Percentiles rank a stretch among this genome's conserved stretches.
Conservation (phyloP, 441 rosid species). For the Omphalea diandra region DNA sequence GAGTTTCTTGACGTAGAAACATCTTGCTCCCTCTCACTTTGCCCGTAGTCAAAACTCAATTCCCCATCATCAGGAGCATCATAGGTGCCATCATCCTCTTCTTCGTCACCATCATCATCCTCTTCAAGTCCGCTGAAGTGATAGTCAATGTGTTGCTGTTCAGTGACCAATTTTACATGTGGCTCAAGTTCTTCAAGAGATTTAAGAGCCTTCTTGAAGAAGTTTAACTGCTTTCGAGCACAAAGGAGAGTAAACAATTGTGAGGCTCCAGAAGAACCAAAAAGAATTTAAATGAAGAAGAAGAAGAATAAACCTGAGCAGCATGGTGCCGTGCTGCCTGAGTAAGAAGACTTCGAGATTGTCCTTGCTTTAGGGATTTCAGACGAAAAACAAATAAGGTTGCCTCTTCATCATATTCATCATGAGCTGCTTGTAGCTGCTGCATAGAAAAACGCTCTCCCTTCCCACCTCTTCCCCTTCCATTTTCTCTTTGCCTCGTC, state of each 20-base stretch:
- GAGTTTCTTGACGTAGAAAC: constrained; percentile 44
- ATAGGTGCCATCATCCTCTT: constrained; percentile 50
- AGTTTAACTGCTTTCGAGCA: constrained; percentile 52
- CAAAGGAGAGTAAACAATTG: constrained; percentile 18
- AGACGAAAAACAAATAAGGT: constrained; percentile 78
- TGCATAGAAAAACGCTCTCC: constrained; percentile 54
- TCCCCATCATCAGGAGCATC: constrained; percentile 66
- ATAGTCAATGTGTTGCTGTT: constrained; percentile 82
- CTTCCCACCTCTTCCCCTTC: constrained; percentile 67
- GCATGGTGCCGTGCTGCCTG: constrained; percentile 97
- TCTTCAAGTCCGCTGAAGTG: constrained; percentile 66
- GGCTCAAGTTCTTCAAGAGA: constrained; percentile 82
- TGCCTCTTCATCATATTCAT: constrained; percentile 79
- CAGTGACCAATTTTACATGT: constrained; percentile 60
- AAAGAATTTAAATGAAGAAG: background rate
- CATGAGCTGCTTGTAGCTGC: constrained; percentile 71
- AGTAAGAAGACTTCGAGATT: constrained; percentile 86
- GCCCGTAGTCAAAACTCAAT: constrained; percentile 77
- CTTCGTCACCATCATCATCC: constrained; percentile 39
- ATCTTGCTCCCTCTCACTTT: constrained; percentile 47
- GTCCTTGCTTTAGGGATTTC: constrained; percentile 93
- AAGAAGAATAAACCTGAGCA: constrained; percentile 71
- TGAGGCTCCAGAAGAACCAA: background rate
- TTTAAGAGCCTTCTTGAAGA: constrained; percentile 78
- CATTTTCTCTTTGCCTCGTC: constrained; percentile 60